Conservation (phyloP, 108 stramenopile genomes). For the Nannochloropsis oceanica region DNA sequence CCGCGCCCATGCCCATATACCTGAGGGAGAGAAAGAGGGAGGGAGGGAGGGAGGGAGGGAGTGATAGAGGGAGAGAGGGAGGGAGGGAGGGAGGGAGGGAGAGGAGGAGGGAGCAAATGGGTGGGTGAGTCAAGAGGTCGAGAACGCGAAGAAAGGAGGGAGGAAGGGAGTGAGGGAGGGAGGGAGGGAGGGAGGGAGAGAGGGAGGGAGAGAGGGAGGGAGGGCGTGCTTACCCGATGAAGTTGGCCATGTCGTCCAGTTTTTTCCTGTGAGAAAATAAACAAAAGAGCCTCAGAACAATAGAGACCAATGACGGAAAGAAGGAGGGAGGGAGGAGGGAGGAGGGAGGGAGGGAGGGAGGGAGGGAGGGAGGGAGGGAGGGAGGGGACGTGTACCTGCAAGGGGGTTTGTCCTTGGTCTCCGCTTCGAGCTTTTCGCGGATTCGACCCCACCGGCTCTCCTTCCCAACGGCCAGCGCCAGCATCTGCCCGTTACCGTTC, state of each 20-base stretch:
- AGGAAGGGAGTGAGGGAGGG: too few species aligned
- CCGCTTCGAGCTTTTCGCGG: slow-evolving; percentile 27
- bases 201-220: neutral
- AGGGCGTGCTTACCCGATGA: slow-evolving; percentile 20
- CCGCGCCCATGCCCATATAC: slow-evolving; percentile 14
- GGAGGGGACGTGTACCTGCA: neutral
- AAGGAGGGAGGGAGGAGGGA: neutral
- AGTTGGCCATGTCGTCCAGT: slow-evolving; percentile 34
- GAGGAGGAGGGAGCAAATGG: too few species aligned
- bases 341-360: neutral
- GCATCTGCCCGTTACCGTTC: slow-evolving; percentile 14
- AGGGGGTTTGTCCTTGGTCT: slow-evolving; percentile 29
- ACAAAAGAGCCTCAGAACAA: neutral
- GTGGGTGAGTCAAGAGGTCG: neutral
- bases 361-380: neutral
- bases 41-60: neutral
- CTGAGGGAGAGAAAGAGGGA: neutral
- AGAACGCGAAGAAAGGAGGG: neutral
- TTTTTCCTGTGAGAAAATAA: slow-evolving; percentile 11
- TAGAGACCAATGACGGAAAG: neutral
- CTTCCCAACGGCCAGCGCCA: slow-evolving; percentile 32
- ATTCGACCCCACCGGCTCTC: slow-evolving; percentile 28
- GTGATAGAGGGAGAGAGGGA: neutral
- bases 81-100: neutral
- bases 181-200: too few species aligned